Percentiles rank a stretch among this genome's conserved stretches.
Conservation (phyloP, 768 basidiomycete species). For the Trametes elegans region DNA sequence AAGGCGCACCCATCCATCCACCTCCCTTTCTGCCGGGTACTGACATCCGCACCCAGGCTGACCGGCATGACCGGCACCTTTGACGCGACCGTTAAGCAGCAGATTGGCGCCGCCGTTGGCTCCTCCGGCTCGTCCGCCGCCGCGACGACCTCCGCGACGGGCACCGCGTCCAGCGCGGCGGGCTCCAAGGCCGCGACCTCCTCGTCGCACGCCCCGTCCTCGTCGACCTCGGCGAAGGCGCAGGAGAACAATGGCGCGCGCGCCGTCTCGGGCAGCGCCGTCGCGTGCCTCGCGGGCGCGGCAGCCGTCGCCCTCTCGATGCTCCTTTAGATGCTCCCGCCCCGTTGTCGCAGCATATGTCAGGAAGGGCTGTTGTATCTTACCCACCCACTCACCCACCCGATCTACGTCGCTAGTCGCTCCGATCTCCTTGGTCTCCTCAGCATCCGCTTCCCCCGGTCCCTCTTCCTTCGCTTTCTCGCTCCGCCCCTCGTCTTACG, state of each 20-base stretch:
- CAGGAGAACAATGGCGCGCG: slow-evolving; percentile 19
- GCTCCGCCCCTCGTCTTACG: background rate
- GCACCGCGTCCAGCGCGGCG: slow-evolving; percentile 18
- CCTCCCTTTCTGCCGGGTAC: background rate
- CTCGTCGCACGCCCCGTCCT: slow-evolving; percentile 9
- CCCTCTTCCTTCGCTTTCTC: background rate
- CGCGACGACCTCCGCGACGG: slow-evolving; percentile 28
- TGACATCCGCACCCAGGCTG: slow-evolving; percentile 41
- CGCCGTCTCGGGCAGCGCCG: slow-evolving; percentile 9
- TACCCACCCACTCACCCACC: too few relatives aligned
- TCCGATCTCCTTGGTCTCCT: background rate
- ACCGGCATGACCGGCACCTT: slow-evolving; percentile 72
- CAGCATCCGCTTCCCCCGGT: background rate
- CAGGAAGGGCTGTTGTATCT: background rate
- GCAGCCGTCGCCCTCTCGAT: slow-evolving; percentile 19
- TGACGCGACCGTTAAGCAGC: slow-evolving; percentile 48
- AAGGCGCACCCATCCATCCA: slow-evolving; percentile 26
- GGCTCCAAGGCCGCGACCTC: slow-evolving; percentile 13
- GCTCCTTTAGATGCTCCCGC: slow-evolving; percentile 20
- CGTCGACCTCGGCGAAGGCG: slow-evolving; percentile 2
- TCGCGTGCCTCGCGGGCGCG: slow-evolving; percentile 19
- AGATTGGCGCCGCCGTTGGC: slow-evolving; percentile 50
- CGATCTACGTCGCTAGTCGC: slow-evolving; percentile 5
- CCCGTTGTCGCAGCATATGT: background rate
- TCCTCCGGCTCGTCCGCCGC: slow-evolving; percentile 56